These are phyloP conservation scores for Fusarium floridanum DNA, from an alignment of 2,329 filamentous ascomycete genomes.

Conservation along the genomic window DNA sequence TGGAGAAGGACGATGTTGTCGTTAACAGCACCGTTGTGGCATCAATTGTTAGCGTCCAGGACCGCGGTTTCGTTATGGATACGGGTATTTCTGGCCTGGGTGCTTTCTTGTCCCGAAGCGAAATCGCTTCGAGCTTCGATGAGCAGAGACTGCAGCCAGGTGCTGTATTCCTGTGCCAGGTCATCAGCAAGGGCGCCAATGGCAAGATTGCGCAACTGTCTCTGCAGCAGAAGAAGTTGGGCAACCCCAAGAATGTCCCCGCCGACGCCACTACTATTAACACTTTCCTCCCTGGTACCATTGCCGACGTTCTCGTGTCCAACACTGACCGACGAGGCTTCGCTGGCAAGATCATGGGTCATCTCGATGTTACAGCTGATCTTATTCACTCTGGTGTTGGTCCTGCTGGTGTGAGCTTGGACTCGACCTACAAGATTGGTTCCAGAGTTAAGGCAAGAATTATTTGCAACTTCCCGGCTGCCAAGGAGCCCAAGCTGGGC, in stretches of 20 bases:
- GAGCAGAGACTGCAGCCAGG: constrained; percentile 82
- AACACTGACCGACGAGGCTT: constrained; percentile 82
- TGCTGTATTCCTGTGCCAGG: constrained; percentile 85
- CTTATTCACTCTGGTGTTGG: constrained; percentile 87
- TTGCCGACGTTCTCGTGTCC: constrained; percentile 85
- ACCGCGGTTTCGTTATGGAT: constrained; percentile 95
- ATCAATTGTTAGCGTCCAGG: constrained; percentile 90
- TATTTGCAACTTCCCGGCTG: constrained; percentile 86
- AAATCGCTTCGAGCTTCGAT: constrained; percentile 76
- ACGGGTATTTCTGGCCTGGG: constrained; percentile 80
- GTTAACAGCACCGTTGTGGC: constrained; percentile 86
- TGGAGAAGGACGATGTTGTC: constrained; percentile 80
- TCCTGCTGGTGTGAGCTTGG: constrained; percentile 76
- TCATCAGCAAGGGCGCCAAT: constrained; percentile 79
- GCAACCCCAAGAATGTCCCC: constrained; percentile 74
- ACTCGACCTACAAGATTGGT: constrained; percentile 84
- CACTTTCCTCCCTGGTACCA: constrained; percentile 91
- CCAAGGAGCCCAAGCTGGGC: constrained; percentile 85
- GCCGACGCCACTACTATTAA: constrained; percentile 87
- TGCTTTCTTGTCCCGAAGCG: constrained; percentile 88
- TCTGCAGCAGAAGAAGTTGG: constrained; percentile 76
- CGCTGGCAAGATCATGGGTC: constrained; percentile 90
- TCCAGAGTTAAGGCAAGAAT: constrained; percentile 88
- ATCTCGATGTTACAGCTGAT: constrained; percentile 91
- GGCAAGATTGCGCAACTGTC: constrained; percentile 91